Percentiles rank a stretch among this genome's conserved stretches.
Evolutionary conservation across 306 rosid genomes (phyloP).

Genomic region (Aeschynomene evenia): DNA sequence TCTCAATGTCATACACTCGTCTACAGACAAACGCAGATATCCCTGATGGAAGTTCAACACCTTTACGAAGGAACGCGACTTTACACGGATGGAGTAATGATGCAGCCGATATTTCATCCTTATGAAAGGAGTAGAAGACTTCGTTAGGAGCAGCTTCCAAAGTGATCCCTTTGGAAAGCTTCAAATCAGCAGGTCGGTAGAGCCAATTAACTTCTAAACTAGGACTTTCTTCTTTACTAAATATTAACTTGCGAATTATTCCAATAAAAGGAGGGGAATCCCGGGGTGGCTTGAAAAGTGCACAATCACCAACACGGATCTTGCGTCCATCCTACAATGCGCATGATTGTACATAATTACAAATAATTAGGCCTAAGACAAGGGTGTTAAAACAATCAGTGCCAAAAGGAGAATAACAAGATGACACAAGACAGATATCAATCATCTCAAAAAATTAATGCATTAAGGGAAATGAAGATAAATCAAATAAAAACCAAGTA

Average conservation of each 20-base stretch:
- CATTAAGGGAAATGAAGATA: neutral
- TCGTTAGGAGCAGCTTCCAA: conserved; percentile 94
- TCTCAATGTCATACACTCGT: conserved; percentile 70
- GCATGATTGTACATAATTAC: neutral
- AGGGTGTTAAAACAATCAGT: neutral
- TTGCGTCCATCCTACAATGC: conserved; percentile 82
- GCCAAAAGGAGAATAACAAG: neutral
- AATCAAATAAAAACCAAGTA: neutral
- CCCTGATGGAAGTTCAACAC: conserved; percentile 91
- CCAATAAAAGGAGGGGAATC: conserved; percentile 93
- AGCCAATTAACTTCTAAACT: conserved; percentile 84
- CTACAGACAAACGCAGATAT: conserved; percentile 91
- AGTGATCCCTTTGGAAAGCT: conserved; percentile 63
- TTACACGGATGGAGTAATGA: conserved; percentile 95
- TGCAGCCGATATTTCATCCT: conserved; percentile 96
- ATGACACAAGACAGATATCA: neutral
- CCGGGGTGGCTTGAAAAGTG: conserved; percentile 88
- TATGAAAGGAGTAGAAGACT: conserved; percentile 86
- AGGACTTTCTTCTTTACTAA: conserved; percentile 49
- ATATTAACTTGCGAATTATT: conserved; percentile 67
- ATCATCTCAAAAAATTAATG: neutral
- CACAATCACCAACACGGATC: conserved; percentile 88
- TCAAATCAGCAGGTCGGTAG: conserved; percentile 83
- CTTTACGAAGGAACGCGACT: conserved; percentile 91
- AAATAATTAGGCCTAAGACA: neutral